Percentiles rank a stretch among this genome's conserved stretches.
Conservation (phyloP, 2,329 filamentous ascomycete species). For the Dichotomopilus funicola region DNA sequence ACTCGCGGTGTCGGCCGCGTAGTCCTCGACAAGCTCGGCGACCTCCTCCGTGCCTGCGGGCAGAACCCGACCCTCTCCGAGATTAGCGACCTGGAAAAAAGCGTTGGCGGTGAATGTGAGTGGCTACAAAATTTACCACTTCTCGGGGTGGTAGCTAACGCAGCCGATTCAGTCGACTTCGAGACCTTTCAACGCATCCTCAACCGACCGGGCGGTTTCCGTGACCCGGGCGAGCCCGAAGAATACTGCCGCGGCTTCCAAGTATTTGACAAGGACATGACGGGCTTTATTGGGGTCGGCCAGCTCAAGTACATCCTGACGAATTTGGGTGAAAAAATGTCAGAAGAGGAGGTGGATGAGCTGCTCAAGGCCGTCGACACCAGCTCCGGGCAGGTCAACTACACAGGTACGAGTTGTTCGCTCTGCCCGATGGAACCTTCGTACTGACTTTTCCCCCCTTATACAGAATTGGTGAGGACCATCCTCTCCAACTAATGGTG, state of each 20-base stretch:
- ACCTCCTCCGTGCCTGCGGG: conserved; percentile 90
- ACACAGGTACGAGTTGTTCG: conserved; percentile 63
- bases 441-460: conserved; percentile 3
- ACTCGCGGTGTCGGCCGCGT: conserved; percentile 97
- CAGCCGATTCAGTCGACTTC: conserved; percentile 71
- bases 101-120: conserved; percentile 84
- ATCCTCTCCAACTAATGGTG: conserved; percentile 69
- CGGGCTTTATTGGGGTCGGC: conserved; percentile 93
- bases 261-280: conserved; percentile 99
- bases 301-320: conserved; percentile 98
- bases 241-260: conserved; percentile 99
- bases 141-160: conserved; percentile 1
- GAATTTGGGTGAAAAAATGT: conserved; percentile 98
- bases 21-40: conserved; percentile 76
- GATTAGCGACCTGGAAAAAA: conserved; percentile 88
- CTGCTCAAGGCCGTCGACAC: conserved; percentile 97
- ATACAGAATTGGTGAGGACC: conserved; percentile 70
- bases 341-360: conserved; percentile 97
- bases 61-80: conserved; percentile 96
- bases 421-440: not conserved
- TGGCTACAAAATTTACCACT: conserved; percentile 24
- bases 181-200: conserved; percentile 95
- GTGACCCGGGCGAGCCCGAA: conserved; percentile 93
- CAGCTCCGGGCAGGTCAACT: conserved; percentile 94
- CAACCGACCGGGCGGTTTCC: conserved; percentile 96